A percentile compares a stretch with the other conserved stretches of the same genome.
Evolutionary conservation across 2,329 filamentous ascomycete genomes (phyloP).

Genomic region (Nothophoma quercina): DNA sequence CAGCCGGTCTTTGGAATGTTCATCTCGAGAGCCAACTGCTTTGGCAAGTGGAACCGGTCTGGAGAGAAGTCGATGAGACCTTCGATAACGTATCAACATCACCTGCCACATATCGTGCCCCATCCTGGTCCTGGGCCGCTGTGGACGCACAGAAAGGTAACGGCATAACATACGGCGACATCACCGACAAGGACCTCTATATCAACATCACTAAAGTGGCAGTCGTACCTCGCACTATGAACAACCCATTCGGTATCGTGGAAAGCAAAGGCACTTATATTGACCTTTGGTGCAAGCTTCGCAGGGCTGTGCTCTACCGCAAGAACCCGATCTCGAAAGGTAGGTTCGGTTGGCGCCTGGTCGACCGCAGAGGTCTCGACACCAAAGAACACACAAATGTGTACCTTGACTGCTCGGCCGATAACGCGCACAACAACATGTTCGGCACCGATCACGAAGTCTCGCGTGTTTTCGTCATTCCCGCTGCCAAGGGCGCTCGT

Average conservation of each 20-base stretch:
- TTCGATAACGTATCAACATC: neutral
- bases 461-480: neutral
- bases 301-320: neutral
- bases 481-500: neutral
- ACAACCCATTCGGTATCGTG: neutral
- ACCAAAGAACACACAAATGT: neutral
- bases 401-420: neutral
- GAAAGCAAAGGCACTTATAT: neutral
- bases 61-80: neutral
- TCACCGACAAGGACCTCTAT: neutral
- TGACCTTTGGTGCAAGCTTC: neutral
- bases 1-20: neutral
- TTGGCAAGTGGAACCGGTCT: neutral
- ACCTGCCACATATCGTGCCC: conserved; percentile 8
- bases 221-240: neutral
- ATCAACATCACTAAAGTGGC: neutral
- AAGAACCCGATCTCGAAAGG: neutral
- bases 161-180: neutral
- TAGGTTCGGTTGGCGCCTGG: neutral
- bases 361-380: neutral
- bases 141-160: neutral
- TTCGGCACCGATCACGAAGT: neutral
- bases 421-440: neutral
- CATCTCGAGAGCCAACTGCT: neutral
- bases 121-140: conserved; percentile 33